Evolutionary conservation across 441 rosid species (phyloP), one percentile per base, ranked within the genome.

Genomic region (Gossypium davidsonii): DNA sequence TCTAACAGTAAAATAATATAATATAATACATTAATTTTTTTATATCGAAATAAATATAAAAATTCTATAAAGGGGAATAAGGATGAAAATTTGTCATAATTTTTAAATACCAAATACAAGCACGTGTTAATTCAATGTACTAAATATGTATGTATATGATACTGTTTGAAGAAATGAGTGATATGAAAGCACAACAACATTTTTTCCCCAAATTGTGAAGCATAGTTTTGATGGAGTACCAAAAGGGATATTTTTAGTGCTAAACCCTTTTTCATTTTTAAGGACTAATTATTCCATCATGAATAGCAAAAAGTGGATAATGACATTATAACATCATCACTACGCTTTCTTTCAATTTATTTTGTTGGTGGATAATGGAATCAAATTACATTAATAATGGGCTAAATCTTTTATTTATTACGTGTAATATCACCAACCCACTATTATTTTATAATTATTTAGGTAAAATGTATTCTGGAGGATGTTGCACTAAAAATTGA

Each of bases 271-370:
- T 20, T 11, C 9, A 23, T 1, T 21, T 18, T 31, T 53, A 39
- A 10, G 37, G 28, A 14, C 8, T 12, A 10, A 3, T 67, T 67
- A 14, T 21, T 28, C 11, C 18, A 15, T 31, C 23, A 15, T 6
- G 17, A 26, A 3, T 10, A 11, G 3, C 17, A 52, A 65, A 58
- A 60, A 53, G 61, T 58, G 56, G 77, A 56, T 76, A 77, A 71
- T 71, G 75, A 59, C 78, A 59, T 11, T 49, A 51, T 76, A 42
- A 70, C 79, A 72, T 42, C 82, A 77, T 25, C 69, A 73, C 48
- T 11, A 70, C 58, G 21, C 61, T 61, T 76, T 46, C 57, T 73
- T 57, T 51, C 59, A 11, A 63, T 69, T 44, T 44, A 49, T 55
- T 39, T 17, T 10, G 23, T 8, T 34, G 3, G 20, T 8, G 49